These are phyloP conservation scores for Phialophora macrospora DNA, from an alignment of 2,329 filamentous ascomycete species.

Conservation along the genomic window DNA sequence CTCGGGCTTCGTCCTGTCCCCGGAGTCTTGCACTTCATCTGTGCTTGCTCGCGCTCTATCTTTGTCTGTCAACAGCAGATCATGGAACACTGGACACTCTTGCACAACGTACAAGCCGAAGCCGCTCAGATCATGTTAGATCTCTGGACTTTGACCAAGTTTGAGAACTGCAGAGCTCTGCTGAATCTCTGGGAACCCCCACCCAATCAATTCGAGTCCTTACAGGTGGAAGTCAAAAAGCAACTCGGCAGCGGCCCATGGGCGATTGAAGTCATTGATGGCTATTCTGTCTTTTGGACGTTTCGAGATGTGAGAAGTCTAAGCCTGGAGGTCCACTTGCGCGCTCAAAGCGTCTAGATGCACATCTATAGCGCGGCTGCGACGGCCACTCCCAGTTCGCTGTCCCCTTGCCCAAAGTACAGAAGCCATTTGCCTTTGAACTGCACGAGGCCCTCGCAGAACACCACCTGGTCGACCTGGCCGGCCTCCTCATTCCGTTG, in stretches of 20 bases:
- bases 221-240: not conserved
- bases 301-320: slow-evolving; percentile 10
- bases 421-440: slow-evolving; percentile 42
- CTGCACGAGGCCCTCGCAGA: slow-evolving; percentile 44
- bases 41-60: not conserved
- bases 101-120: not conserved
- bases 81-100: not conserved
- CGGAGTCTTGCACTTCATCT: not conserved
- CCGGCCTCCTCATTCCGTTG: slow-evolving; percentile 41
- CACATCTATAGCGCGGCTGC: slow-evolving; percentile 2
- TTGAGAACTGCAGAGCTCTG: not conserved
- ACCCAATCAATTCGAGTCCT: not conserved
- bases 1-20: not conserved
- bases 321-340: slow-evolving; percentile 7
- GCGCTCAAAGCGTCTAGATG: not conserved
- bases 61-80: not conserved
- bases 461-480: slow-evolving; percentile 44
- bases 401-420: slow-evolving; percentile 14
- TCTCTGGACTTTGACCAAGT: not conserved
- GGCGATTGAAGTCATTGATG: slow-evolving; percentile 10
- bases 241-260: not conserved
- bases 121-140: not conserved
- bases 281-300: slow-evolving; percentile 10
- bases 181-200: not conserved
- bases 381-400: slow-evolving; percentile 6